Evolutionary conservation across 257 asterid species (phyloP), one percentile per base, ranked within the genome.

Genomic region (Verbascum thapsus): DNA sequence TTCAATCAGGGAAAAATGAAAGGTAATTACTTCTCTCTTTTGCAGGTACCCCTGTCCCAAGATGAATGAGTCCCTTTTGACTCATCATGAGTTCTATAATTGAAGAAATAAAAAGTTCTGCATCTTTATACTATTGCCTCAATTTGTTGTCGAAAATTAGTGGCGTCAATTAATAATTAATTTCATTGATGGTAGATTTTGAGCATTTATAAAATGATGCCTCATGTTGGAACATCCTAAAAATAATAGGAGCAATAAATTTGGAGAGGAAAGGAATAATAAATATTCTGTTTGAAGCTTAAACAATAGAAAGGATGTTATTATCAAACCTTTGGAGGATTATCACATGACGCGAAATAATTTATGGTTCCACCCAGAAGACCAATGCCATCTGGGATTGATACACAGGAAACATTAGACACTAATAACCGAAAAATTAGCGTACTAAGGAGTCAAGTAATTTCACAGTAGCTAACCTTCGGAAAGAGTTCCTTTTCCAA

Each of bases 401-500:
- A 67, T 61, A 73, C 50, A 23, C 51, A 55, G 77, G 51, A 68
- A 37, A 71, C 49, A 43, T 76, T 73, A 62, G 62, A 51, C 54
- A 64, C 22, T 44, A 34, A 41, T 10, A 66, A 55, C 35, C 66
- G 63, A 61, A 60, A 65, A 63, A 37, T n/a, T 55, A 18, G 64
- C 45, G 39, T 0, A 74, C 35, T 53, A 19, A 26, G 41, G 26
- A 19, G 61, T 52, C 34, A 22, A 37, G 22, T 43, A 60, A 47
- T 67, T 12, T 51, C 53, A 60, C 42, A 51, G 73, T 47, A 59
- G 68, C 86, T 70, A 71, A 92, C 97, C 99, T 84, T 85, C 99
- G 52, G 97, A 79, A 53, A 92, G 96, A 57, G 99, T 92, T 75
- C 99, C 96, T 76, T 92, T 92, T 22, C 99, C 99, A 71, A 92